A percentile compares a stretch with the other conserved stretches of the same genome.
These are phyloP conservation scores for Marvania coccoides DNA, from an alignment of 139 green algal genomes.

Conservation along the genomic window DNA sequence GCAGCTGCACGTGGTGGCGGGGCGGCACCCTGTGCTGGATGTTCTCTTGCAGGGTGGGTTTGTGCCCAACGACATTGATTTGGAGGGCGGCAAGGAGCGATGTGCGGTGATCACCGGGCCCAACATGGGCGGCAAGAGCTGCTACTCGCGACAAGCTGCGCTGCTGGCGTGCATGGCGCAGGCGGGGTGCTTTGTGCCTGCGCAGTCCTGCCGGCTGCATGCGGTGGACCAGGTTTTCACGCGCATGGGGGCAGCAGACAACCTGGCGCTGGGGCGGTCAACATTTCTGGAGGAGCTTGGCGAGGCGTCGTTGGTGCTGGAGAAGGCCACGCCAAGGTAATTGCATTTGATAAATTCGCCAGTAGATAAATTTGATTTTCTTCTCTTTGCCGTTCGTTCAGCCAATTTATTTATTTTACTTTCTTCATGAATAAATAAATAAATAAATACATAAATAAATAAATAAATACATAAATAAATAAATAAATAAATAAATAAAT, in stretches of 20 bases:
- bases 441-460: no score
- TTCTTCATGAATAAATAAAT: no score
- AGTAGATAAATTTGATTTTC: no score
- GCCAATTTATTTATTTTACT: no score
- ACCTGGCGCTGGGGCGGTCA: constrained; percentile 52
- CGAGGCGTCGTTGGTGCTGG: constrained; percentile 69
- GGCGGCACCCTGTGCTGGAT: constrained; percentile 76
- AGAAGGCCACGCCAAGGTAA: constrained; percentile 38
- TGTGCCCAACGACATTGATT: constrained; percentile 59
- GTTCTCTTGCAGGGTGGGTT: constrained; percentile 34
- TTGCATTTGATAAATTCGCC: no score
- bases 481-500: no score
- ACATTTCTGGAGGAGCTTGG: constrained; percentile 56
- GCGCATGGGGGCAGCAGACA: constrained; percentile 88
- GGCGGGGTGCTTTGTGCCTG: constrained; percentile 80
- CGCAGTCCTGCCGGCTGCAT: constrained; percentile 39
- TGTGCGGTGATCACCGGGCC: constrained; percentile 63
- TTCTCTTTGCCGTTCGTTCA: no score
- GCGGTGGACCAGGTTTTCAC: constrained; percentile 76
- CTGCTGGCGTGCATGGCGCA: constrained; percentile 87
- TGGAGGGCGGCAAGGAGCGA: constrained; percentile 3
- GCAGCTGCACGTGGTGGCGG: constrained; percentile 41
- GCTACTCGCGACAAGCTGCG: constrained; percentile 45
- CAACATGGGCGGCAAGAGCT: constrained; percentile 91
- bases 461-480: no score